These are phyloP conservation scores for Suhomyces xylopsoci DNA, from an alignment of 805 yeast species.

Conservation along the genomic window DNA sequence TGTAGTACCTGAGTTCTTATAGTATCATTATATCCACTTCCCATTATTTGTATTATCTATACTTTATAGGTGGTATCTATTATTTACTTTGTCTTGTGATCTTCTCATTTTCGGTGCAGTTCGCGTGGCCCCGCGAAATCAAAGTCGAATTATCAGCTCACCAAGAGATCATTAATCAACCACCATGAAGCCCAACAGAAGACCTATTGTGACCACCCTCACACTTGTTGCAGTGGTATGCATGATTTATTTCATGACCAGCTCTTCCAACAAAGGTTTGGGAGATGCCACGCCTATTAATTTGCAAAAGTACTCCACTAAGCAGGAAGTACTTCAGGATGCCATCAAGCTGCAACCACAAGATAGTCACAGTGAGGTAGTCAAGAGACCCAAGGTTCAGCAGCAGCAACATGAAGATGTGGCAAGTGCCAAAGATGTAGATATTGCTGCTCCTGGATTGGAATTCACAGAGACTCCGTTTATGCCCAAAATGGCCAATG, in stretches of 20 bases:
- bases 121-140: conserved; percentile 1
- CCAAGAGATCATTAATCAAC: not conserved
- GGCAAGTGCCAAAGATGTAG: not conserved
- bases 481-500: conserved; percentile 95
- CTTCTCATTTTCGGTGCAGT: not conserved
- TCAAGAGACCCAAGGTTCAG: not conserved
- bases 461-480: conserved; percentile 42
- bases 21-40: too few species aligned
- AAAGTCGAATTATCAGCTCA: not conserved
- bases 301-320: conserved; percentile 9
- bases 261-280: conserved; percentile 16
- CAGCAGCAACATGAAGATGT: not conserved
- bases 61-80: not conserved
- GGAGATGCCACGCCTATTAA: conserved; percentile 23
- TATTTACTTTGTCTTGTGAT: not conserved
- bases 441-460: not conserved
- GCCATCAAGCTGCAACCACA: not conserved
- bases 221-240: conserved; percentile 22
- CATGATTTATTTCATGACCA: conserved; percentile 26
- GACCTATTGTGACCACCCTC: conserved; percentile 27
- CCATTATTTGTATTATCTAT: too few species aligned
- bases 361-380: not conserved
- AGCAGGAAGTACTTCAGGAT: conserved; percentile 2
- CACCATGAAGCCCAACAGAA: conserved; percentile 21
- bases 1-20: too few species aligned